A percentile compares a stretch with the other conserved stretches of the same genome.
These are phyloP conservation scores for Naganishia randhawae DNA, from an alignment of 768 basidiomycete genomes.

Conservation along the genomic window DNA sequence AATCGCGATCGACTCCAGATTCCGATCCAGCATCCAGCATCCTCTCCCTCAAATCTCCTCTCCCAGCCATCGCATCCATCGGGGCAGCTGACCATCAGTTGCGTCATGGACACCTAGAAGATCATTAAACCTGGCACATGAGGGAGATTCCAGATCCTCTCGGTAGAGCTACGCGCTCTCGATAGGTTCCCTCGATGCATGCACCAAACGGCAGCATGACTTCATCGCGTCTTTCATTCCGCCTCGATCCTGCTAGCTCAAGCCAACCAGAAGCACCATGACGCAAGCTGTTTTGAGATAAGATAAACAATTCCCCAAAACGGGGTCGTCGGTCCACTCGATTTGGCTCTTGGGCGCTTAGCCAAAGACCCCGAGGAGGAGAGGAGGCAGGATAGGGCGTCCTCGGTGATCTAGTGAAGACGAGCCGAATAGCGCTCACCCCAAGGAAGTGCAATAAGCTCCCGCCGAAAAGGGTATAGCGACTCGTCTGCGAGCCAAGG, in stretches of 20 bases:
- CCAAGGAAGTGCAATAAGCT: neutral
- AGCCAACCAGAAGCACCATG: constrained; percentile 4
- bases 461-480: neutral
- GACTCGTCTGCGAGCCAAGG: no score
- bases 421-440: neutral
- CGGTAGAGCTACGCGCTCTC: neutral
- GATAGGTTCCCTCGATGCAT: neutral
- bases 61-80: neutral
- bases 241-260: neutral
- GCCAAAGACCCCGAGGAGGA: neutral
- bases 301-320: constrained; percentile 2
- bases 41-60: no score
- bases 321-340: constrained; percentile 1
- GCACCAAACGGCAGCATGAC: constrained; percentile 2
- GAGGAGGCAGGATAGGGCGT: neutral
- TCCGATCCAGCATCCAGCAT: constrained; percentile 1
- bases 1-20: neutral
- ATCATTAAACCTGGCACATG: neutral
- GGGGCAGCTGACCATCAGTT: neutral
- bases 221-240: neutral
- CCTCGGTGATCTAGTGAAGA: neutral
- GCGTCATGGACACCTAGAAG: neutral
- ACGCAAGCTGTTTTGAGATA: constrained; percentile 6
- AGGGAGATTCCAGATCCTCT: neutral
- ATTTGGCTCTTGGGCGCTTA: neutral